A percentile compares a stretch with the other conserved stretches of the same genome.
phyloP scores from a whole-genome alignment of 2,329 filamentous ascomycete genomes.

The Thelonectria discophora region DNA sequence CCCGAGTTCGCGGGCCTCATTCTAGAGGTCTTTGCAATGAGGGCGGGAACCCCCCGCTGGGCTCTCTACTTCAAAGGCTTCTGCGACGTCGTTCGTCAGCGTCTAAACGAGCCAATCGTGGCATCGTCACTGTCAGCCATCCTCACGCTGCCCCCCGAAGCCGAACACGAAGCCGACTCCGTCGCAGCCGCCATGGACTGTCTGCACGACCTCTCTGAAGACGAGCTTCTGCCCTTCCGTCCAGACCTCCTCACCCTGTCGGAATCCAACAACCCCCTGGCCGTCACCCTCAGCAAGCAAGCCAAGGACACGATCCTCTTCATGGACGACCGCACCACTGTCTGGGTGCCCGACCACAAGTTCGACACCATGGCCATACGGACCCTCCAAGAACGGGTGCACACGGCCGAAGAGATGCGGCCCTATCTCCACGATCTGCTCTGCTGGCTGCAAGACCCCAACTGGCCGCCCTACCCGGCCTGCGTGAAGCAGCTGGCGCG shows the following conservation, averaged over 20 bases:
- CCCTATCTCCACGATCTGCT: neutral
- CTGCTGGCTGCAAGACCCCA: neutral
- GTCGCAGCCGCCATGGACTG: neutral
- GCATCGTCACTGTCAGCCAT: neutral
- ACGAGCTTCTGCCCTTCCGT: neutral
- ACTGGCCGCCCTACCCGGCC: neutral
- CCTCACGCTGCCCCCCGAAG: neutral
- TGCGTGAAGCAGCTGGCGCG: neutral
- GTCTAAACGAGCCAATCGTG: neutral
- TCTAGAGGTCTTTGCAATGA: neutral
- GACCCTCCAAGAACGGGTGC: neutral
- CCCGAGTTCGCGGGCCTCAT: neutral
- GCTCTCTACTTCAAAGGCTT: neutral
- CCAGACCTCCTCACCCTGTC: neutral
- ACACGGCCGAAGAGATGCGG: neutral
- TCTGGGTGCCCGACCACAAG: neutral
- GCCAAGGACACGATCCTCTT: neutral
- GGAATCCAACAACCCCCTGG: neutral
- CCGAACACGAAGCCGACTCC: neutral
- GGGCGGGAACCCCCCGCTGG: too few relatives aligned
- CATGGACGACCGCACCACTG: neutral
- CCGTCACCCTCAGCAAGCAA: neutral
- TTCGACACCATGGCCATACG: neutral
- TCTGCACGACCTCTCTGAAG: neutral
- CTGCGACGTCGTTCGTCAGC: neutral